Percentiles rank a stretch among this genome's conserved stretches.
Conservation (phyloP, 2,329 filamentous ascomycete genomes). For the Fusarium stilboides region DNA sequence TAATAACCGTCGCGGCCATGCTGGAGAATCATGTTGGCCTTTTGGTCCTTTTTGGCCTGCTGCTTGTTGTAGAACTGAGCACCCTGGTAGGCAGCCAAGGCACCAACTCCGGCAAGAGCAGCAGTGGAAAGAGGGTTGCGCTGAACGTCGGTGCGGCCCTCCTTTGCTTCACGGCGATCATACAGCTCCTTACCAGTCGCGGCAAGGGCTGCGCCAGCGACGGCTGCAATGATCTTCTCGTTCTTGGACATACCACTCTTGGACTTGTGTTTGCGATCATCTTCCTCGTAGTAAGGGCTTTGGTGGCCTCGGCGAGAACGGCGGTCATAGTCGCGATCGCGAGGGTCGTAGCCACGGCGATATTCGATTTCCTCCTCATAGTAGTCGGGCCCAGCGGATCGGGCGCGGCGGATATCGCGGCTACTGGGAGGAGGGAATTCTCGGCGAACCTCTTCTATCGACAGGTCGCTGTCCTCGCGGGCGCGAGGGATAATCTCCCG, state of each 20-base stretch:
- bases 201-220: slow-evolving; percentile 75
- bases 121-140: slow-evolving; percentile 73
- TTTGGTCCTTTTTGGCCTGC: slow-evolving; percentile 69
- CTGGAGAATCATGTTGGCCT: slow-evolving; percentile 68
- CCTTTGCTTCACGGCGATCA: slow-evolving; percentile 72
- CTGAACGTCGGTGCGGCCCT: slow-evolving; percentile 65
- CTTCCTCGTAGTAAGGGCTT: slow-evolving; percentile 70
- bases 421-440: slow-evolving; percentile 83
- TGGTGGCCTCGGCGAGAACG: slow-evolving; percentile 65
- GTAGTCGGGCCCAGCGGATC: slow-evolving; percentile 74
- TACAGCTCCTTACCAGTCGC: slow-evolving; percentile 77
- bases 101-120: slow-evolving; percentile 75
- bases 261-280: slow-evolving; percentile 65
- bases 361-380: slow-evolving; percentile 69
- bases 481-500: slow-evolving; percentile 70
- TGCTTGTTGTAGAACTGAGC: slow-evolving; percentile 75
- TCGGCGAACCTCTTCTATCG: slow-evolving; percentile 85
- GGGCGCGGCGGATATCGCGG: slow-evolving; percentile 70
- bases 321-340: slow-evolving; percentile 59
- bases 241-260: slow-evolving; percentile 68
- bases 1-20: slow-evolving; percentile 68
- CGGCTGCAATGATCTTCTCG: slow-evolving; percentile 77
- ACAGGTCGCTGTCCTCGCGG: slow-evolving; percentile 81
- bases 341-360: slow-evolving; percentile 65
- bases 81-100: slow-evolving; percentile 75